phyloP scores from a whole-genome alignment of 371 early-diverging fungal species.

The Mucor plumbeus region DNA sequence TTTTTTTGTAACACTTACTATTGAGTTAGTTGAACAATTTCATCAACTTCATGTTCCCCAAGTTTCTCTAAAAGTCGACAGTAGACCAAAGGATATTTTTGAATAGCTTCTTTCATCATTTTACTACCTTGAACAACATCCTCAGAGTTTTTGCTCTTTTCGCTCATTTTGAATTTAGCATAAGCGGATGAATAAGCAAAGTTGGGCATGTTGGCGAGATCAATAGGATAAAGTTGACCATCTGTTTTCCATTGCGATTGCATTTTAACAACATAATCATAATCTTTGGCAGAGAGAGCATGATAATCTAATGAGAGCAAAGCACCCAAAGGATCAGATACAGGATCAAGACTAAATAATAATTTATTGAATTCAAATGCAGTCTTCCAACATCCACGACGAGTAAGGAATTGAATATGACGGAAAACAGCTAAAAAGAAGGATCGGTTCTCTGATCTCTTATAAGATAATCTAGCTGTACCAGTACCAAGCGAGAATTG shows the following conservation, averaged over 20 bases:
- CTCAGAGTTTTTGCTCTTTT: slow-evolving; percentile 24
- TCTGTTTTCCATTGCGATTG: slow-evolving; percentile 38
- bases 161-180: slow-evolving; percentile 73
- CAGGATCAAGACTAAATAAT: slow-evolving; percentile 78
- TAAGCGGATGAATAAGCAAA: slow-evolving; percentile 80
- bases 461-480: slow-evolving; percentile 70
- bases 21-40: slow-evolving; percentile 14
- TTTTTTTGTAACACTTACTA: slow-evolving; percentile 8
- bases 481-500: slow-evolving; percentile 78
- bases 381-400: slow-evolving; percentile 93
- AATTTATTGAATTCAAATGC: slow-evolving; percentile 89
- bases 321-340: slow-evolving; percentile 76
- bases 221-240: slow-evolving; percentile 42
- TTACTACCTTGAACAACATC: slow-evolving; percentile 46
- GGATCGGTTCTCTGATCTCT: slow-evolving; percentile 76
- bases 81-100: slow-evolving; percentile 42
- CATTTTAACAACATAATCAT: slow-evolving; percentile 69
- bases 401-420: slow-evolving; percentile 82
- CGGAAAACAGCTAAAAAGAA: slow-evolving; percentile 85
- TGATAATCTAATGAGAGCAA: slow-evolving; percentile 82
- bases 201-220: slow-evolving; percentile 67
- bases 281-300: slow-evolving; percentile 81
- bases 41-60: slow-evolving; percentile 28
- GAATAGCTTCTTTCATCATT: slow-evolving; percentile 71
- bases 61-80: slow-evolving; percentile 42